Evolutionary conservation across 2,329 filamentous ascomycete genomes (phyloP).

Genomic region (Hypomyces perniciosus): DNA sequence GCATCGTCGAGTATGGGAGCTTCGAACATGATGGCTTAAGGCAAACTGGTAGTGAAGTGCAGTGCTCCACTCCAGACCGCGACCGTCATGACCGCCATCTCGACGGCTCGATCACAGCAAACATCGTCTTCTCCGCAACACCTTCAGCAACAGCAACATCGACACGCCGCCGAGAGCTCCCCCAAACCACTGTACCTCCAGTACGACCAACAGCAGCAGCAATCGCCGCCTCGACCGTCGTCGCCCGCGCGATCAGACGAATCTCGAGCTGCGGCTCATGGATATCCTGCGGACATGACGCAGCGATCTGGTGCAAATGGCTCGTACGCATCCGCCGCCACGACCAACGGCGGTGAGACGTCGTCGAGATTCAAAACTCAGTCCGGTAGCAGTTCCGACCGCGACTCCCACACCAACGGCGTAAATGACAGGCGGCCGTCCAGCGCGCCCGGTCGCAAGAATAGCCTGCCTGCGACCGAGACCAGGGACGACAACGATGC

Average conservation of each 20-base stretch:
- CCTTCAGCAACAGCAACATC: slow-evolving; percentile 15
- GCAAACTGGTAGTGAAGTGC: slow-evolving; percentile 1
- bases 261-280: slow-evolving; percentile 17
- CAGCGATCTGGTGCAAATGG: slow-evolving; percentile 28
- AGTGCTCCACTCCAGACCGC: slow-evolving; percentile 12
- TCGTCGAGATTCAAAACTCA: slow-evolving; percentile 25
- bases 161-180: slow-evolving; percentile 18
- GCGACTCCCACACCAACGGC: slow-evolving; percentile 22
- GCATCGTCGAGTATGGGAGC: slow-evolving; percentile 7
- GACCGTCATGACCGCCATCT: slow-evolving; percentile 15
- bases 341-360: slow-evolving; percentile 26
- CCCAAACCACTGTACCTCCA: slow-evolving; percentile 17
- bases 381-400: slow-evolving; percentile 24
- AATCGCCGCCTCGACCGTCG: slow-evolving; percentile 17
- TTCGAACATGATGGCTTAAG: slow-evolving; percentile 9
- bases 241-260: slow-evolving; percentile 20
- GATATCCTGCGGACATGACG: slow-evolving; percentile 26
- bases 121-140: slow-evolving; percentile 10
- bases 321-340: slow-evolving; percentile 22
- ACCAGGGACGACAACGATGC: slow-evolving; percentile 29
- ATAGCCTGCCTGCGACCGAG: slow-evolving; percentile 23
- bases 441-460: slow-evolving; percentile 40
- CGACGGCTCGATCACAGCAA: slow-evolving; percentile 12
- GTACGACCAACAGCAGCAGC: slow-evolving; percentile 9
- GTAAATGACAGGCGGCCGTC: slow-evolving; percentile 36